These are phyloP conservation scores for Paratinospora sagittata DNA, from an alignment of 164 flowering plant genomes.

Conservation along the genomic window DNA sequence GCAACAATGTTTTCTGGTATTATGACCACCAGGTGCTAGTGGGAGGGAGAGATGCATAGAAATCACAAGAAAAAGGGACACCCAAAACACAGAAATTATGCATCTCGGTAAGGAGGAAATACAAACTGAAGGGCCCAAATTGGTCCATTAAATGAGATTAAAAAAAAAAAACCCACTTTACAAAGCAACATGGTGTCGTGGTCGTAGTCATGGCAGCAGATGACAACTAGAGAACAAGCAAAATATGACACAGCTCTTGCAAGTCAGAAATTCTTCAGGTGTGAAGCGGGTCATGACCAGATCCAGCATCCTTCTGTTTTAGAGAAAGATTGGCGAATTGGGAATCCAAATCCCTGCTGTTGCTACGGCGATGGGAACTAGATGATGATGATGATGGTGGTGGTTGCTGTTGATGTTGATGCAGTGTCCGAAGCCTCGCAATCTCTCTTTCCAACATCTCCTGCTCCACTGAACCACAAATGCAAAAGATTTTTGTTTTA, in stretches of 20 bases:
- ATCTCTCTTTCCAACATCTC: constrained; percentile 91
- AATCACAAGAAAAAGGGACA: neutral
- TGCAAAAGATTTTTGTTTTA: neutral
- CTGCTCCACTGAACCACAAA: constrained; percentile 70
- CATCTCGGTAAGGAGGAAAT: neutral
- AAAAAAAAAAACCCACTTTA: no score
- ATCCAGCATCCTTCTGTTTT: constrained; percentile 48
- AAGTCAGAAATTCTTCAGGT: constrained; percentile 22
- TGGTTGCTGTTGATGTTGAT: constrained; percentile 37
- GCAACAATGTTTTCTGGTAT: neutral
- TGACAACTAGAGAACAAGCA: neutral
- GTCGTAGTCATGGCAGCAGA: neutral
- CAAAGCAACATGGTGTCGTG: no score
- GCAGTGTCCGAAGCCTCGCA: constrained; percentile 53
- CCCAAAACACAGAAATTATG: neutral
- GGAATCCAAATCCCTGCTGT: constrained; percentile 72
- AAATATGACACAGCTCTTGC: neutral
- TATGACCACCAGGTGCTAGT: constrained; percentile 13
- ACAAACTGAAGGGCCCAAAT: neutral
- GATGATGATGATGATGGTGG: constrained; percentile 25
- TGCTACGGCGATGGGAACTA: constrained; percentile 48
- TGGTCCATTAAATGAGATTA: neutral
- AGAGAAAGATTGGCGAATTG: constrained; percentile 71
- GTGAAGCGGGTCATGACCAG: constrained; percentile 45
- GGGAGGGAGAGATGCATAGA: neutral